These are phyloP conservation scores for Tetrahymena elliotti DNA, from an alignment of 73 alveolate genomes.

Conservation along the genomic window DNA sequence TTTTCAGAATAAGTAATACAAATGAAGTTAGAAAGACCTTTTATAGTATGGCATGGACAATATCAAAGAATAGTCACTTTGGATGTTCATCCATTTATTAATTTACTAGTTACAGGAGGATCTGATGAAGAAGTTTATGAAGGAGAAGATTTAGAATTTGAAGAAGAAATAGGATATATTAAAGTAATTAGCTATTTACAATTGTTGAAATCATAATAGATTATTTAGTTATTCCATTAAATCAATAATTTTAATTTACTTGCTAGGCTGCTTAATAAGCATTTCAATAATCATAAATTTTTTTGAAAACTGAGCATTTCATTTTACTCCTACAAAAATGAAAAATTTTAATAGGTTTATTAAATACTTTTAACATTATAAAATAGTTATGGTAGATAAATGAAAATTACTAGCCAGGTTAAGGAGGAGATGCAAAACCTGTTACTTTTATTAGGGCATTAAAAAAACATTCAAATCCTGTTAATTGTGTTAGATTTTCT, in stretches of 20 bases:
- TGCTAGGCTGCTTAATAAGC: background rate
- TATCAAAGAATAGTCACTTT: background rate
- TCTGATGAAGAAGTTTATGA: background rate
- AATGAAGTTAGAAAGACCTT: background rate
- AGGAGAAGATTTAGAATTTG: background rate
- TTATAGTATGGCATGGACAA: background rate
- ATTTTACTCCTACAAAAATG: too few relatives aligned
- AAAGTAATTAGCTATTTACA: background rate
- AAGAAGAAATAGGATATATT: background rate
- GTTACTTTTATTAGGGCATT: background rate
- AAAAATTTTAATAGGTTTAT: background rate
- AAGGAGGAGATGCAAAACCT: background rate
- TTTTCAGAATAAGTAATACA: background rate
- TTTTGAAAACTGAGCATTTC: background rate
- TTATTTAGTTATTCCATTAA: too few relatives aligned
- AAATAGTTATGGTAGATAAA: background rate
- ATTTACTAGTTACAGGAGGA: background rate
- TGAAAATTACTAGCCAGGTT: background rate
- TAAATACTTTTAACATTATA: background rate
- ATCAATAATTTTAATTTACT: too few relatives aligned
- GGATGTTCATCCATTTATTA: background rate
- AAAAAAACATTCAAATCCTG: constrained; percentile 67
- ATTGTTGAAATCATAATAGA: too few relatives aligned
- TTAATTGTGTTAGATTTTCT: constrained; percentile 77
- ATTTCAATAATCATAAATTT: too few relatives aligned